phyloP scores from a whole-genome alignment of 306 rosid genomes.

The Pachyrhizus erosus region DNA sequence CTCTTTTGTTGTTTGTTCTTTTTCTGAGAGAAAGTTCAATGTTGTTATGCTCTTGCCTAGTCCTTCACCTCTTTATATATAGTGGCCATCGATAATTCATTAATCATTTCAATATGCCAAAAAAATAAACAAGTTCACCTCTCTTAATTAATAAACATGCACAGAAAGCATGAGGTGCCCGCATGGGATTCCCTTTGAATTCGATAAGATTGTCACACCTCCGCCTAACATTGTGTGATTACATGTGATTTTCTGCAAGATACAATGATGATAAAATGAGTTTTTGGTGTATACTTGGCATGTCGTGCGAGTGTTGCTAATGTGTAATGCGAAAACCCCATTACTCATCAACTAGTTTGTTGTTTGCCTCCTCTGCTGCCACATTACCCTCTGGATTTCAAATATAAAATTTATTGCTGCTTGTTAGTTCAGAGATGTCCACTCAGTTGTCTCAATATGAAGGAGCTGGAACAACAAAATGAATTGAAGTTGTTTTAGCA shows the following conservation, averaged over 20 bases:
- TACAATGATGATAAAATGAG: neutral
- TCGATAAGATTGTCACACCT: constrained; percentile 47
- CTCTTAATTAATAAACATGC: neutral
- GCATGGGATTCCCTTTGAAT: constrained; percentile 40
- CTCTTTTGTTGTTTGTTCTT: constrained; percentile 13
- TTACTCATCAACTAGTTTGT: constrained; percentile 45
- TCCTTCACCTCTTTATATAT: constrained; percentile 14
- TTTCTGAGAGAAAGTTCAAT: neutral
- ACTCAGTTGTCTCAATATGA: constrained; percentile 34
- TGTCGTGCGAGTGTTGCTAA: constrained; percentile 37
- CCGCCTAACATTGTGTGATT: constrained; percentile 46
- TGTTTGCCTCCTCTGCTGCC: constrained; percentile 52
- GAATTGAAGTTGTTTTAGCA: neutral
- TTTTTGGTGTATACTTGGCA: constrained; percentile 38
- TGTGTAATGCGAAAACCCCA: constrained; percentile 36
- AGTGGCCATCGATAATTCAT: constrained; percentile 18
- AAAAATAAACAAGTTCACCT: neutral
- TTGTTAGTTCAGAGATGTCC: constrained; percentile 22
- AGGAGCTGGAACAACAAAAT: constrained; percentile 25
- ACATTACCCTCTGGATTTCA: constrained; percentile 42
- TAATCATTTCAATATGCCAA: neutral
- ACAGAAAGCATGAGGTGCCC: constrained; percentile 51
- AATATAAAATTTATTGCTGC: constrained; percentile 23
- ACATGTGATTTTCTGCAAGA: constrained; percentile 29
- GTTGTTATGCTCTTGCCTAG: constrained; percentile 26